These are phyloP conservation scores for Lodderomyces elongisporus DNA, from an alignment of 1,139 yeast genomes.

Conservation along the genomic window DNA sequence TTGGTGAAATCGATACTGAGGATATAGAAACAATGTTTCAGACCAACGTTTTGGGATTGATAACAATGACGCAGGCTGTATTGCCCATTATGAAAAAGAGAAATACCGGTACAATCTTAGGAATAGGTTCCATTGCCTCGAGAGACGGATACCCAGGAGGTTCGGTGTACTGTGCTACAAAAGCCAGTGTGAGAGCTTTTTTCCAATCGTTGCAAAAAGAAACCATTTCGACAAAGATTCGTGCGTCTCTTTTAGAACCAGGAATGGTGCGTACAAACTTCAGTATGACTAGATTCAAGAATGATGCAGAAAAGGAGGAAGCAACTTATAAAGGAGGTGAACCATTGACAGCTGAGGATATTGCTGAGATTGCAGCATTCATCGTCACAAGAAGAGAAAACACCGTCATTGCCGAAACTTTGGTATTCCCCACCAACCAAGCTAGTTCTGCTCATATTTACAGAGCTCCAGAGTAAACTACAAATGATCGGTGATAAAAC, in stretches of 20 bases:
- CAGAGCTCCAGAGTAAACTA: conserved; percentile 4
- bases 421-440: conserved; percentile 47
- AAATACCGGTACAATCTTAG: conserved; percentile 44
- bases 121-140: conserved; percentile 49
- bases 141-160: conserved; percentile 51
- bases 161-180: conserved; percentile 47
- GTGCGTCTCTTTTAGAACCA: conserved; percentile 48
- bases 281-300: conserved; percentile 42
- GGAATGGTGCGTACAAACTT: conserved; percentile 52
- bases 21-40: conserved; percentile 64
- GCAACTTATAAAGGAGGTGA: conserved; percentile 43
- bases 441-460: conserved; percentile 47
- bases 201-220: conserved; percentile 47
- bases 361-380: conserved; percentile 47
- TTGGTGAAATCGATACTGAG: conserved; percentile 49
- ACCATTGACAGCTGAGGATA: conserved; percentile 44
- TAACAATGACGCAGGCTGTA: conserved; percentile 63
- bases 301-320: conserved; percentile 38
- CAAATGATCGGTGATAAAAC: not conserved
- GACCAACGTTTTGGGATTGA: conserved; percentile 71
- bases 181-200: conserved; percentile 45
- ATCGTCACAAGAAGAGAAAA: conserved; percentile 45
- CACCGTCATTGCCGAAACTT: conserved; percentile 48
- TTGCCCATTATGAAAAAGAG: conserved; percentile 57
- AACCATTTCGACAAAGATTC: conserved; percentile 38